phyloP scores from a whole-genome alignment of 768 basidiomycete genomes.

The Punctularia strigosozonata region DNA sequence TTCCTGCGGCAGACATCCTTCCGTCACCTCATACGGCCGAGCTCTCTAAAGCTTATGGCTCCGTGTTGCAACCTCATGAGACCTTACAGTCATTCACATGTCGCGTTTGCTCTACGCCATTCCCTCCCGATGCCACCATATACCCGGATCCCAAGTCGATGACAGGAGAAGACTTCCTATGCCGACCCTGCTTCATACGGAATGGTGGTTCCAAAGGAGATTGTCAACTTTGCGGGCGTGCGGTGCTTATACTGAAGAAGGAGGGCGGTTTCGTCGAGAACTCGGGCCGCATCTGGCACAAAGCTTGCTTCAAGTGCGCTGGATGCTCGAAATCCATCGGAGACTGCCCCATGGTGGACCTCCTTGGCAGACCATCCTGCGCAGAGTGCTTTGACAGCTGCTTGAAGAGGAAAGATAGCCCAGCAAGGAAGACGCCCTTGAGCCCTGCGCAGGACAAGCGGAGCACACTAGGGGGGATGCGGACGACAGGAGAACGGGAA shows the following conservation, averaged over 20 bases:
- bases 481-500: conserved; percentile 22
- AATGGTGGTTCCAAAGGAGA: conserved; percentile 72
- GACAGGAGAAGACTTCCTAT: conserved; percentile 43
- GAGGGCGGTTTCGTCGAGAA: conserved; percentile 74
- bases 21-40: conserved; percentile 49
- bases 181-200: conserved; percentile 56
- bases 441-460: conserved; percentile 19
- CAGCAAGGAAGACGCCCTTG: conserved; percentile 22
- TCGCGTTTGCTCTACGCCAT: conserved; percentile 46
- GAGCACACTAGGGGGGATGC: conserved; percentile 35
- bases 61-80: conserved; percentile 70
- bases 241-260: conserved; percentile 62
- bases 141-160: conserved; percentile 55
- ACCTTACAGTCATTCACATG: conserved; percentile 62
- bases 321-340: conserved; percentile 67
- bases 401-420: conserved; percentile 35
- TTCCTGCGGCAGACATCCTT: conserved; percentile 39
- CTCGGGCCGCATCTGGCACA: conserved; percentile 67
- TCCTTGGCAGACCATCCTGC: conserved; percentile 74
- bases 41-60: conserved; percentile 74
- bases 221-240: conserved; percentile 54
- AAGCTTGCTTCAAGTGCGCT: conserved; percentile 65
- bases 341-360: conserved; percentile 66
- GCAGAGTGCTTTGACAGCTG: conserved; percentile 72
- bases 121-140: conserved; percentile 76